Percentiles rank a stretch among this genome's conserved stretches.
phyloP scores from a whole-genome alignment of 768 basidiomycete species.

The Lenzites betulinus region DNA sequence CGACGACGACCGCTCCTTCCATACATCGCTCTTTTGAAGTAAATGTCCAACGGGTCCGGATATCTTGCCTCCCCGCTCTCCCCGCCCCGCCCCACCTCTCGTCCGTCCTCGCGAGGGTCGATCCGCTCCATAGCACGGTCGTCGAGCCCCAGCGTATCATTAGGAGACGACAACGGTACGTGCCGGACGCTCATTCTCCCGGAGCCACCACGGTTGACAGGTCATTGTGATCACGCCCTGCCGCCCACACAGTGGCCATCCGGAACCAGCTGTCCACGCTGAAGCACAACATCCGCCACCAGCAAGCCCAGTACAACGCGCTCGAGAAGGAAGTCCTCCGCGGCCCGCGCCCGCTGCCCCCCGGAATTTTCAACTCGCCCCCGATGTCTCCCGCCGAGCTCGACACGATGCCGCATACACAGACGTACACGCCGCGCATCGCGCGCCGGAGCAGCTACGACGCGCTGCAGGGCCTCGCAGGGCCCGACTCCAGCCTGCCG shows the following conservation, averaged over 20 bases:
- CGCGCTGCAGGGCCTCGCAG: conserved; percentile 66
- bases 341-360: conserved; percentile 61
- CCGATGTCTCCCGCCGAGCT: conserved; percentile 40
- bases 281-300: conserved; percentile 81
- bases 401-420: conserved; percentile 15
- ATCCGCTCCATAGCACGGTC: conserved; percentile 47
- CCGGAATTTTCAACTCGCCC: conserved; percentile 41
- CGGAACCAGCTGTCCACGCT: conserved; percentile 80
- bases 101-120: conserved; percentile 53
- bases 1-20: conserved; percentile 5
- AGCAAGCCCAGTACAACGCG: conserved; percentile 74
- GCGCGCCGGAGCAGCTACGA: conserved; percentile 73
- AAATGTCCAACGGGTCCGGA: conserved; percentile 15
- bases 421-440: conserved; percentile 42
- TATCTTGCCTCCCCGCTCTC: conserved; percentile 35
- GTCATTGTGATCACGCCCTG: neutral
- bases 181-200: conserved; percentile 17
- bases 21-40: conserved; percentile 7
- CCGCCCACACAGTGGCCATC: conserved; percentile 56
- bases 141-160: conserved; percentile 53
- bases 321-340: conserved; percentile 71
- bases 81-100: conserved; percentile 41
- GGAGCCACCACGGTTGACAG: no score
- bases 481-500: conserved; percentile 75
- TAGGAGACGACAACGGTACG: conserved; percentile 67